Conservation (phyloP, 1,284 basidiomycete genomes). For the Cerrena zonata region DNA sequence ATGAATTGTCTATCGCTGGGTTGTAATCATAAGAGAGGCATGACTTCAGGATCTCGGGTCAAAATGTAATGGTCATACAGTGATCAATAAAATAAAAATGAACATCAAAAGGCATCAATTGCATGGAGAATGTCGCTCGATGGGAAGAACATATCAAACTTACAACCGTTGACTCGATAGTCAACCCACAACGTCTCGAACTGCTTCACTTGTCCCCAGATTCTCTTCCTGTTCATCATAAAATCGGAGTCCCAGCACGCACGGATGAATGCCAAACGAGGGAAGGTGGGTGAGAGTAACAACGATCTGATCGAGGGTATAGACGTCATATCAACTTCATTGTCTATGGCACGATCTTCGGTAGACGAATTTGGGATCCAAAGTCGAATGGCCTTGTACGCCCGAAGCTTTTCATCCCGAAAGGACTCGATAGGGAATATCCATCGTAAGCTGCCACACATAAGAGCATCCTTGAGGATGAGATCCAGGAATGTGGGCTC, state of each 20-base stretch:
- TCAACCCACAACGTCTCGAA: conserved; percentile 6
- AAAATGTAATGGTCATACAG: too few relatives aligned
- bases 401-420: conserved; percentile 4
- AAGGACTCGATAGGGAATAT: conserved; percentile 6
- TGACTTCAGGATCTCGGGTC: too few relatives aligned
- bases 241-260: conserved; percentile 10
- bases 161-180: conserved; percentile 1
- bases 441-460: conserved; percentile 7
- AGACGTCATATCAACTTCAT: background rate
- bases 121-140: too few relatives aligned
- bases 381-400: conserved; percentile 7
- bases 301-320: conserved; percentile 3
- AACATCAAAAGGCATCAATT: too few relatives aligned
- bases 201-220: conserved; percentile 10
- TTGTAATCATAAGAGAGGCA: too few relatives aligned
- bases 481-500: background rate
- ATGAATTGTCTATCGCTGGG: too few relatives aligned
- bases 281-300: conserved; percentile 6
- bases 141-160: background rate
- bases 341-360: background rate
- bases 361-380: conserved; percentile 4
- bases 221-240: conserved; percentile 9
- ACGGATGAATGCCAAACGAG: conserved; percentile 8
- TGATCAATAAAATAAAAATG: too few relatives aligned
- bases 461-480: background rate